Percentiles rank a stretch among this genome's conserved stretches.
phyloP scores from a whole-genome alignment of 2,329 filamentous ascomycete genomes.

The Erysiphe pulchra region DNA sequence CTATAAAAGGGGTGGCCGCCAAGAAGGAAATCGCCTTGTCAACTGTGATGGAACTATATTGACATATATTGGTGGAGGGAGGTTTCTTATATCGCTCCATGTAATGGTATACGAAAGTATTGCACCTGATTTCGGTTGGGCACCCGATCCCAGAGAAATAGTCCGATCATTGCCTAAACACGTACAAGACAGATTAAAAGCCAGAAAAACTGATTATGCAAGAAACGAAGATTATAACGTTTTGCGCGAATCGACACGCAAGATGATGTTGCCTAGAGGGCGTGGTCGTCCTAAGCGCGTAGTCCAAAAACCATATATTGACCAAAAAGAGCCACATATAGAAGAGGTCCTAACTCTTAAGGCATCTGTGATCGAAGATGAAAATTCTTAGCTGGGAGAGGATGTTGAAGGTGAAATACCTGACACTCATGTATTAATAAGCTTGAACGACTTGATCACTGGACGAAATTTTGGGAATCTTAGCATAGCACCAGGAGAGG shows the following conservation, averaged over 20 bases:
- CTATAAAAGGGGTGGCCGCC: background rate
- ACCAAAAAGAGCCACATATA: background rate
- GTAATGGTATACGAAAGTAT: background rate
- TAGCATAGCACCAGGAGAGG: background rate
- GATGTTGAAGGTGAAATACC: too few relatives aligned
- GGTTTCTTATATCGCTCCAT: background rate
- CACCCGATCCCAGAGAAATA: background rate
- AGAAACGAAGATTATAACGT: background rate
- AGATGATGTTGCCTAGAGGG: background rate
- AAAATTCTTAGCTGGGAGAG: background rate
- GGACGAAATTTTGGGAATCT: background rate
- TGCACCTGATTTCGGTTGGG: background rate
- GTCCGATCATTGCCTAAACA: background rate
- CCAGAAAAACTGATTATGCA: background rate
- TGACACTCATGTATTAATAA: too few relatives aligned
- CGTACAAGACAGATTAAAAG: background rate
- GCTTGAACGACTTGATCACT: too few relatives aligned
- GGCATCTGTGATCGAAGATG: background rate
- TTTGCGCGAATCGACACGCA: background rate
- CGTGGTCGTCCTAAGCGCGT: background rate
- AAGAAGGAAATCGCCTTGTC: background rate
- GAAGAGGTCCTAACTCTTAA: background rate
- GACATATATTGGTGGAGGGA: too few relatives aligned
- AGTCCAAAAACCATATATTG: background rate
- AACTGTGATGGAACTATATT: too few relatives aligned